Conservation (phyloP, 805 yeast species). For the Suhomyces vadensis region DNA sequence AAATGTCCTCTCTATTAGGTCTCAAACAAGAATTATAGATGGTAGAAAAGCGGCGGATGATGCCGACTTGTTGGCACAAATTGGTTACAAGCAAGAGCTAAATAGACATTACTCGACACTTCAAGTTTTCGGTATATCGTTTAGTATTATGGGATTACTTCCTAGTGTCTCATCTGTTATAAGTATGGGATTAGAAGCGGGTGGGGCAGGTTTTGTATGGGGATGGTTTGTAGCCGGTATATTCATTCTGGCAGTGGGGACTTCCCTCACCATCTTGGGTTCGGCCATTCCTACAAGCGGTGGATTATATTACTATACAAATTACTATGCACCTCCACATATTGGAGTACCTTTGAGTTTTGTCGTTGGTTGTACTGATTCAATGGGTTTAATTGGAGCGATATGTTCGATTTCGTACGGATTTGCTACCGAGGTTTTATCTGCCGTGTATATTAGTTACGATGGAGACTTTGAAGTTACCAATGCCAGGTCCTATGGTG, state of each 20-base stretch:
- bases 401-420: conserved; percentile 71
- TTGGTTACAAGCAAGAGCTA: conserved; percentile 72
- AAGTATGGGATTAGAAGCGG: conserved; percentile 56
- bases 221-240: conserved; percentile 65
- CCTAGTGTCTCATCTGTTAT: conserved; percentile 63
- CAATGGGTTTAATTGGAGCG: conserved; percentile 67
- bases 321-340: conserved; percentile 60
- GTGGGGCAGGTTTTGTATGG: conserved; percentile 69
- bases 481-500: conserved; percentile 57
- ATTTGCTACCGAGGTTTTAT: conserved; percentile 57
- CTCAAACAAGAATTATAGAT: conserved; percentile 7
- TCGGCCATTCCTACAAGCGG: conserved; percentile 76
- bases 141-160: conserved; percentile 69
- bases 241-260: conserved; percentile 59
- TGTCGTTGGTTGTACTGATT: conserved; percentile 65
- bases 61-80: conserved; percentile 47
- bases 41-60: conserved; percentile 11
- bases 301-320: conserved; percentile 71
- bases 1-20: conserved; percentile 7
- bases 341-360: conserved; percentile 56
- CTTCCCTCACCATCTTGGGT: conserved; percentile 65
- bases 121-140: conserved; percentile 71
- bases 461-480: conserved; percentile 61
- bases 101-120: conserved; percentile 59
- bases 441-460: conserved; percentile 54